Evolutionary conservation across 768 basidiomycete species (phyloP).

Genomic region (Wakefieldia striispora): DNA sequence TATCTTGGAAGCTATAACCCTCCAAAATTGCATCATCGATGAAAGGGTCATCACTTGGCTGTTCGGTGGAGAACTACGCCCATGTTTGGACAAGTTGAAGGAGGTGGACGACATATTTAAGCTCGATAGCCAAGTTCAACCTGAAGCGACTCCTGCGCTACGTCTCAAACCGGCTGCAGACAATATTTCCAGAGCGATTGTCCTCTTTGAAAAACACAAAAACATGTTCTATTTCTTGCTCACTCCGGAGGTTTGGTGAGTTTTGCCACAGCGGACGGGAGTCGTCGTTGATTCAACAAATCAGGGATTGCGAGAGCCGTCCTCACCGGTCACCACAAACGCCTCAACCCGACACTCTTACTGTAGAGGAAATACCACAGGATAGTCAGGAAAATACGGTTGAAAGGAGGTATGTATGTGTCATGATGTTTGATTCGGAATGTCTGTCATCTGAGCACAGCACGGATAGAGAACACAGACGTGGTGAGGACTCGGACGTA

Average conservation of each 20-base stretch:
- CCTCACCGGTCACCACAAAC: too few species aligned
- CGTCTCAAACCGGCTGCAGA: neutral
- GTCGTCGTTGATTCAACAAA: too few species aligned
- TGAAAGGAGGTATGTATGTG: too few species aligned
- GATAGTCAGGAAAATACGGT: too few species aligned
- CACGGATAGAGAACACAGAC: too few species aligned
- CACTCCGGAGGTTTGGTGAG: neutral
- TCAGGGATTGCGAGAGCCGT: too few species aligned
- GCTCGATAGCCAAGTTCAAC: too few species aligned
- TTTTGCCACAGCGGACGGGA: neutral
- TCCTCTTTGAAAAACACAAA: neutral
- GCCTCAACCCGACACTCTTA: too few species aligned
- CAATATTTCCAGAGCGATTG: neutral
- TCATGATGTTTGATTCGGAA: too few species aligned
- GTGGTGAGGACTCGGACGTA: too few species aligned
- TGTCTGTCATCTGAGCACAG: too few species aligned
- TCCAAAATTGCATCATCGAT: neutral
- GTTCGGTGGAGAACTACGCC: neutral
- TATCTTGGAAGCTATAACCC: neutral
- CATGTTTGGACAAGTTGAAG: neutral
- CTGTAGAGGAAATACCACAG: too few species aligned
- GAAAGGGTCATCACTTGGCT: neutral
- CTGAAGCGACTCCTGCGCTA: neutral
- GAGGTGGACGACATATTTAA: neutral
- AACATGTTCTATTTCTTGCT: neutral